Conservation (phyloP, 495 filamentous ascomycete species). For the Trichoderma virens region DNA sequence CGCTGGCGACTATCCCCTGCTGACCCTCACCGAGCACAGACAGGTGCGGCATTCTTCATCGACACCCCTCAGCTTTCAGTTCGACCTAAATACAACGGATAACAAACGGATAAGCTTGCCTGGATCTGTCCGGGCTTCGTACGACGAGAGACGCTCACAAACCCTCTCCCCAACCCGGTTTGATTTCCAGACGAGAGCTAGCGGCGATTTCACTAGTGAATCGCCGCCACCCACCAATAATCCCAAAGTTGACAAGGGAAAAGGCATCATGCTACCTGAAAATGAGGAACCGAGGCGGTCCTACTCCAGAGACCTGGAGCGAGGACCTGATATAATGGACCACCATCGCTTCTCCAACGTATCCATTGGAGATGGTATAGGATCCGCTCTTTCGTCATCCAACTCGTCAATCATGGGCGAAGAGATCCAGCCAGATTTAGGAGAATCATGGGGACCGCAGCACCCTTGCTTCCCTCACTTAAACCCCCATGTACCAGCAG, state of each 20-base stretch:
- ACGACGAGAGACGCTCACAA: conserved; percentile 40
- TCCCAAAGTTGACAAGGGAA: conserved; percentile 26
- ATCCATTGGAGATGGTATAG: conserved; percentile 36
- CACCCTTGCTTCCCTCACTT: conserved; percentile 90
- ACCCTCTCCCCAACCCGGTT: conserved; percentile 25
- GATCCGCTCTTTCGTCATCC: conserved; percentile 40
- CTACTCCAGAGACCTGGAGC: conserved; percentile 44
- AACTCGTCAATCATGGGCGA: conserved; percentile 49
- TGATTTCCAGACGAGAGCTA: conserved; percentile 18
- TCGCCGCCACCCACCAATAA: neutral
- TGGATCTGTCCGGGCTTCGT: conserved; percentile 39
- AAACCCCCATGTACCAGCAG: conserved; percentile 81
- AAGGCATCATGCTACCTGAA: conserved; percentile 31
- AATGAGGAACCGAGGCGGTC: conserved; percentile 19
- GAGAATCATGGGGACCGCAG: conserved; percentile 72
- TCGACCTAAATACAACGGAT: conserved; percentile 58
- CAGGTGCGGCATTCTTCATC: conserved; percentile 48
- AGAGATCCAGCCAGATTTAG: conserved; percentile 38
- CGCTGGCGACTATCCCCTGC: conserved; percentile 60
- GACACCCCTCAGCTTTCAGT: conserved; percentile 49
- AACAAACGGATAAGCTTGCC: conserved; percentile 64
- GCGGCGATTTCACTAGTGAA: neutral
- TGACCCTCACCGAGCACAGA: conserved; percentile 60
- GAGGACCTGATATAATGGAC: conserved; percentile 29
- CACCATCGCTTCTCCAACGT: conserved; percentile 28